Conservation (phyloP, 306 rosid species). For the Purshia tridentata region DNA sequence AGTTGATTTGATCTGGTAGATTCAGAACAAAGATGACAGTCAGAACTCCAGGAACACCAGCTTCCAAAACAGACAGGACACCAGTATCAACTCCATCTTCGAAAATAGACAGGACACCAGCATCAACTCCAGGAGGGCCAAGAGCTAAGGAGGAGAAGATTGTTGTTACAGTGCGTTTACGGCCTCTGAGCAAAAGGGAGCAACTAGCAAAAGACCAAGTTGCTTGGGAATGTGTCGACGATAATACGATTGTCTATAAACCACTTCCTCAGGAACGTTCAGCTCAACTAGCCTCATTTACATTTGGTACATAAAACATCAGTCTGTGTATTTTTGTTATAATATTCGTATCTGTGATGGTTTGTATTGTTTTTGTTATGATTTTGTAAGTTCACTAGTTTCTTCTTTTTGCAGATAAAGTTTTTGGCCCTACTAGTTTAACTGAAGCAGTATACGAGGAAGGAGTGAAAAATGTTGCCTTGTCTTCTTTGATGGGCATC, state of each 20-base stretch:
- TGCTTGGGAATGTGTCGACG: slow-evolving; percentile 93
- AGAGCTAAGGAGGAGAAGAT: slow-evolving; percentile 83
- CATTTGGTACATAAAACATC: slow-evolving; percentile 64
- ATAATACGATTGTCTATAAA: slow-evolving; percentile 64
- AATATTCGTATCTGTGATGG: neutral
- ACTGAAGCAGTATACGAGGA: slow-evolving; percentile 92
- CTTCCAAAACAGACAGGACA: slow-evolving; percentile 75
- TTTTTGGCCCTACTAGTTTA: slow-evolving; percentile 65
- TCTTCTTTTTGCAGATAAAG: slow-evolving; percentile 68
- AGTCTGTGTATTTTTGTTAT: neutral
- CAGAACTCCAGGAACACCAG: slow-evolving; percentile 90
- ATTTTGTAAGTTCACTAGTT: slow-evolving; percentile 11
- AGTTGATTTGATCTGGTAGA: neutral
- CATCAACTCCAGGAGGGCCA: slow-evolving; percentile 84
- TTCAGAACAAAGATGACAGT: slow-evolving; percentile 54
- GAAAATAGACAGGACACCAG: slow-evolving; percentile 78
- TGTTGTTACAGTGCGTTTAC: slow-evolving; percentile 87
- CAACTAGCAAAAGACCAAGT: slow-evolving; percentile 87
- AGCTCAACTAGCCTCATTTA: slow-evolving; percentile 64
- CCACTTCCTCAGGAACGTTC: slow-evolving; percentile 67
- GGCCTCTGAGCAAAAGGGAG: slow-evolving; percentile 88
- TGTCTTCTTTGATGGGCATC: slow-evolving; percentile 92
- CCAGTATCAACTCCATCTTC: slow-evolving; percentile 83
- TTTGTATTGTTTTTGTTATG: neutral
- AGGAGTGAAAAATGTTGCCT: slow-evolving; percentile 90